A percentile compares a stretch with the other conserved stretches of the same genome.
Evolutionary conservation across 2,329 filamentous ascomycete genomes (phyloP).

Genomic region (Claviceps paspali): DNA sequence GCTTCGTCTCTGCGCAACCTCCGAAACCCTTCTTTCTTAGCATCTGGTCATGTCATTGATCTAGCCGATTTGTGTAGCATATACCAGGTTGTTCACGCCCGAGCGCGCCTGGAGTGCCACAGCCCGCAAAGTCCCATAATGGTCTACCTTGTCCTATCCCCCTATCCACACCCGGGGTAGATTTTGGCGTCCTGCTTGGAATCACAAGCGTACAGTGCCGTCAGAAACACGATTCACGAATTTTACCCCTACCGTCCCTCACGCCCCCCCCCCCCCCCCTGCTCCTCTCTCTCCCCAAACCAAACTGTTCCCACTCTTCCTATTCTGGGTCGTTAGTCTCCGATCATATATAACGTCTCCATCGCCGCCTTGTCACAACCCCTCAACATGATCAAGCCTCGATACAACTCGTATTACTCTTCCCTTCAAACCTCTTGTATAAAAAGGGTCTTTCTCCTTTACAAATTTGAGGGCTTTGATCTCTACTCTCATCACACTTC

Average conservation of each 20-base stretch:
- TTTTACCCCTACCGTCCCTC: not conserved
- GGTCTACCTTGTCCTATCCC: not conserved
- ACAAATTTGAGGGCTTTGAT: not conserved
- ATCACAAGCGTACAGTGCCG: not conserved
- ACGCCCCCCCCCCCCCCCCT: conserved; percentile 1
- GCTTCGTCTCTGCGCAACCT: conserved; percentile 3
- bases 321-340: conserved; percentile 6
- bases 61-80: conserved; percentile 10
- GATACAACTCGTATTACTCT: not conserved
- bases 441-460: conserved; percentile 1
- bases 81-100: conserved; percentile 8
- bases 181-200: conserved; percentile 5
- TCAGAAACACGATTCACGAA: conserved; percentile 1
- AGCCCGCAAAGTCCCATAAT: conserved; percentile 1
- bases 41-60: conserved; percentile 5
- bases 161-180: conserved; percentile 3
- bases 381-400: conserved; percentile 3
- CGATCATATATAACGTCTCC: conserved; percentile 8
- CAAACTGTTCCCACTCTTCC: not conserved
- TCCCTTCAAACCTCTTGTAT: conserved; percentile 1
- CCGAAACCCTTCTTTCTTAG: conserved; percentile 3
- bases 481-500: not conserved
- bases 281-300: not conserved
- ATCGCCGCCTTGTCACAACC: conserved; percentile 4
- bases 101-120: conserved; percentile 7